These are phyloP conservation scores for Penicillium sp. DNA, from an alignment of 2,329 filamentous ascomycete genomes.

Conservation along the genomic window DNA sequence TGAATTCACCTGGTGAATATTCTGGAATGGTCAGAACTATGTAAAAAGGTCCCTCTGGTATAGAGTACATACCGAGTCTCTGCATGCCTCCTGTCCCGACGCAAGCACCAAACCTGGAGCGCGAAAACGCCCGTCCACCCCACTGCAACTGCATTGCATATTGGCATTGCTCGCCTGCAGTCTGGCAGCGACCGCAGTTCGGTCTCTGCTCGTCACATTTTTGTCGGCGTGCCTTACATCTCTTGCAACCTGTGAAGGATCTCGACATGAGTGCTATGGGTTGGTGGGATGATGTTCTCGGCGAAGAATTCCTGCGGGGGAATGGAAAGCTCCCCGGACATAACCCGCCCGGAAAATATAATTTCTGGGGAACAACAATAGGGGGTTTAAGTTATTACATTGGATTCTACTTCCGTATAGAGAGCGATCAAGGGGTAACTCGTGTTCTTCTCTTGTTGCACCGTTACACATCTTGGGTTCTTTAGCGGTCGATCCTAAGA, in stretches of 20 bases:
- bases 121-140: slow-evolving; percentile 45
- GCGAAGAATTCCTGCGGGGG: slow-evolving; percentile 26
- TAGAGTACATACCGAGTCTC: slow-evolving; percentile 31
- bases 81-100: slow-evolving; percentile 38
- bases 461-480: neutral
- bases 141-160: slow-evolving; percentile 46
- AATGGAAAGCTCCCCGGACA: slow-evolving; percentile 15
- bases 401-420: neutral
- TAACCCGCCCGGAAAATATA: slow-evolving; percentile 13
- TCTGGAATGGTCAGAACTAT: slow-evolving; percentile 22
- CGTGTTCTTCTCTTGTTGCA: neutral
- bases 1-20: slow-evolving; percentile 43
- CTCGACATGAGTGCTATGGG: slow-evolving; percentile 36
- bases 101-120: slow-evolving; percentile 40
- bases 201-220: slow-evolving; percentile 49
- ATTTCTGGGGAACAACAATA: slow-evolving; percentile 7
- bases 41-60: neutral
- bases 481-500: slow-evolving; percentile 26
- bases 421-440: neutral
- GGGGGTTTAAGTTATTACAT: neutral
- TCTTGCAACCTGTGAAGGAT: slow-evolving; percentile 46
- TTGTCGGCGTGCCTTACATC: slow-evolving; percentile 47
- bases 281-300: slow-evolving; percentile 9
- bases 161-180: slow-evolving; percentile 39
- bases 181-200: slow-evolving; percentile 42